Evolutionary conservation across 2,329 filamentous ascomycete species (phyloP).

Genomic region (Dryadomyces quercivorus): DNA sequence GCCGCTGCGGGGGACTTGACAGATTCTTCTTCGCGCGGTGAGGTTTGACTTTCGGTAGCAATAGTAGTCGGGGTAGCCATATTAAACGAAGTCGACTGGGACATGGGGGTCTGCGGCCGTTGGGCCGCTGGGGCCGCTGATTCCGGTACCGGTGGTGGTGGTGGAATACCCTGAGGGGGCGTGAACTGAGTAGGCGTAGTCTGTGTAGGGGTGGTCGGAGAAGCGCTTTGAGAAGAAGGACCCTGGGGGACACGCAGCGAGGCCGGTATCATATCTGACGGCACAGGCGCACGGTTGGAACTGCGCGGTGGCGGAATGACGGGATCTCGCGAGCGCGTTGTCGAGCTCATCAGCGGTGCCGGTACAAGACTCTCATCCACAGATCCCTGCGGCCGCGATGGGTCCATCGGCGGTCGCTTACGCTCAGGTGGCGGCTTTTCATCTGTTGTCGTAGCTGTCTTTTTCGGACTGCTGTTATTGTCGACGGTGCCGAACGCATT

Average conservation of each 20-base stretch:
- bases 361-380: constrained; percentile 43
- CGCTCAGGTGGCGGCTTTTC: constrained; percentile 48
- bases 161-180: background rate
- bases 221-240: background rate
- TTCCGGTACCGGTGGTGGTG: constrained; percentile 3
- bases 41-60: background rate
- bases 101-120: constrained; percentile 10
- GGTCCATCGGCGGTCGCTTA: constrained; percentile 55
- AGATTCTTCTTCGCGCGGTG: background rate
- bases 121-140: background rate
- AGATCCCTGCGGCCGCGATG: constrained; percentile 34
- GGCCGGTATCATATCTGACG: background rate
- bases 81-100: constrained; percentile 6
- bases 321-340: constrained; percentile 31
- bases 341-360: constrained; percentile 40
- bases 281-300: constrained; percentile 14
- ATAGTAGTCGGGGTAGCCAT: background rate
- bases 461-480: background rate
- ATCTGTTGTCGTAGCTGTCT: constrained; percentile 10
- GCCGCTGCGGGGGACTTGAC: constrained; percentile 5
- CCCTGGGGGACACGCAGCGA: background rate
- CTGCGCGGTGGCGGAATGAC: constrained; percentile 35
- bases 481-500: constrained; percentile 14
- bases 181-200: background rate
- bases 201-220: background rate